Evolutionary conservation across 2,329 filamentous ascomycete species (phyloP).

Genomic region (Alternaria metachromatica): DNA sequence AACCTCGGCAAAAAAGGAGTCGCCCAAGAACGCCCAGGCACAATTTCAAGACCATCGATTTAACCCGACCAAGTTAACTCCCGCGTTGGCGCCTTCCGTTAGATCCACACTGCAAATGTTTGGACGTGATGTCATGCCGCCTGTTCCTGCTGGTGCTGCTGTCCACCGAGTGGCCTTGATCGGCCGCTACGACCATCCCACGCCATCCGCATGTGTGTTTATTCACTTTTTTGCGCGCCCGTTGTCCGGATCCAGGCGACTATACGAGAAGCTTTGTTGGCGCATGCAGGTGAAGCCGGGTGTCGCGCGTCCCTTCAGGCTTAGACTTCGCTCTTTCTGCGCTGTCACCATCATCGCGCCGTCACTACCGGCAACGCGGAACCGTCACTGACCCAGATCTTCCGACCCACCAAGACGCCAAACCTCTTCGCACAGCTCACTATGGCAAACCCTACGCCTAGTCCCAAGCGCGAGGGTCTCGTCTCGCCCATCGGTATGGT

Average conservation of each 20-base stretch:
- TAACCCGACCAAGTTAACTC: background rate
- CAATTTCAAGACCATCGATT: background rate
- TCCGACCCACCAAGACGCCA: background rate
- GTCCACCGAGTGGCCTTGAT: background rate
- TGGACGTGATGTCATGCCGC: conserved; percentile 11
- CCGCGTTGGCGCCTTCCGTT: background rate
- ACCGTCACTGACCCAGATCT: background rate
- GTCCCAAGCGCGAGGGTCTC: conserved; percentile 7
- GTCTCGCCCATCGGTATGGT: conserved; percentile 27
- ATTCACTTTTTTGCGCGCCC: background rate
- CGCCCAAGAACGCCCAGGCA: conserved; percentile 8
- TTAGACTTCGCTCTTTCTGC: background rate
- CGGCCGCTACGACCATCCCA: background rate
- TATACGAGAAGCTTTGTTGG: conserved; percentile 3
- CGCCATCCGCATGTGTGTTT: background rate
- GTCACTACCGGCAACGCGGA: background rate
- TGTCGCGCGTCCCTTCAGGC: background rate
- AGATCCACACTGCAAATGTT: background rate
- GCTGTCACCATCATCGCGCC: conserved; percentile 3
- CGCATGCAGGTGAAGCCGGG: conserved; percentile 7
- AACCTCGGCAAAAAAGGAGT: background rate
- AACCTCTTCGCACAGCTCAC: background rate
- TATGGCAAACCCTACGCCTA: conserved; percentile 26
- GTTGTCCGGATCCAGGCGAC: background rate
- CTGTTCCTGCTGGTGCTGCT: conserved; percentile 6